These are phyloP conservation scores for Perilla frutescens DNA, from an alignment of 257 asterid species.

Conservation along the genomic window DNA sequence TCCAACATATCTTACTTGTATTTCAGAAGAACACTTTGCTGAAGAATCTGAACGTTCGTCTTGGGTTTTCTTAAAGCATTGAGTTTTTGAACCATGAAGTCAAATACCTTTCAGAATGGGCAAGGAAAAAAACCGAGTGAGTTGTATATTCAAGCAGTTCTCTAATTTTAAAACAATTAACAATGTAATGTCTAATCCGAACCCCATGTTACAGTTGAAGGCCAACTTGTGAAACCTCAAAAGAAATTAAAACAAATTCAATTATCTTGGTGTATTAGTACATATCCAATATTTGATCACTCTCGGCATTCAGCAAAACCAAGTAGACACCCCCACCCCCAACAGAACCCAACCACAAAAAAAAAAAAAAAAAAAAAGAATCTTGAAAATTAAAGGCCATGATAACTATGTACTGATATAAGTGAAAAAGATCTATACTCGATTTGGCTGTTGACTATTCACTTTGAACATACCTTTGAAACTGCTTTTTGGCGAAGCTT, in stretches of 20 bases:
- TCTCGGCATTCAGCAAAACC: neutral
- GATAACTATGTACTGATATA: slow-evolving; percentile 10
- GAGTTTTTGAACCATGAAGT: slow-evolving; percentile 90
- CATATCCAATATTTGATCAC: neutral
- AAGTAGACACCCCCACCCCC: neutral
- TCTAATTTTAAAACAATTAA: slow-evolving; percentile 9
- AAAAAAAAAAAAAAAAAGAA: neutral
- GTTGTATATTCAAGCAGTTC: slow-evolving; percentile 25
- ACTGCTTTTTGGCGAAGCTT: slow-evolving; percentile 97
- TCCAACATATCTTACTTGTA: slow-evolving; percentile 75
- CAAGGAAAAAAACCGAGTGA: slow-evolving; percentile 31
- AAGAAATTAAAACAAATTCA: neutral
- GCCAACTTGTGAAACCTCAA: slow-evolving; percentile 28
- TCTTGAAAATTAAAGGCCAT: slow-evolving; percentile 3
- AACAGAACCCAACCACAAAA: neutral
- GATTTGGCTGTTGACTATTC: slow-evolving; percentile 20
- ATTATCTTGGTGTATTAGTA: too few relatives aligned
- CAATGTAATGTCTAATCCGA: slow-evolving; percentile 26
- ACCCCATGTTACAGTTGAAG: slow-evolving; percentile 23
- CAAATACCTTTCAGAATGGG: slow-evolving; percentile 69
- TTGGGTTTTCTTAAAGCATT: slow-evolving; percentile 96
- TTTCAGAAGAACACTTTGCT: slow-evolving; percentile 95
- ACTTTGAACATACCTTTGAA: slow-evolving; percentile 69
- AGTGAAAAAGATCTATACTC: slow-evolving; percentile 10
- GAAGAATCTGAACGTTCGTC: slow-evolving; percentile 99